These are phyloP conservation scores for Candida endomychidarum DNA, from an alignment of 805 yeast species.

Conservation along the genomic window DNA sequence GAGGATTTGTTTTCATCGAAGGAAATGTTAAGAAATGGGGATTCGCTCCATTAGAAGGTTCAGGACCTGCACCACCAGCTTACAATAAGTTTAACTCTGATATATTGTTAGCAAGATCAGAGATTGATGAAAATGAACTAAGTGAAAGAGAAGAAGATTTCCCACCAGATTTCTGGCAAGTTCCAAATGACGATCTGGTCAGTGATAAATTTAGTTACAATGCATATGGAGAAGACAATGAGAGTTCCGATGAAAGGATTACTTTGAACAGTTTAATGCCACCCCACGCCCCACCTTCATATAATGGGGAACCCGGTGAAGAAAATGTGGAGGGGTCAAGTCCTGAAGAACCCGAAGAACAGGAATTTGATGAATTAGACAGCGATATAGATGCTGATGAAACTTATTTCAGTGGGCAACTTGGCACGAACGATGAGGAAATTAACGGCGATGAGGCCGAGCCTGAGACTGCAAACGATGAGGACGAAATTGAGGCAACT, in stretches of 20 bases:
- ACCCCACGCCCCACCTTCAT: conserved; percentile 37
- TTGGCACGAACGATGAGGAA: conserved; percentile 1
- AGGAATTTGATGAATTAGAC: conserved; percentile 4
- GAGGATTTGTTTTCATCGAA: conserved; percentile 87
- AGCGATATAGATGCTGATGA: conserved; percentile 8
- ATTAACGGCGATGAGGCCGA: neutral
- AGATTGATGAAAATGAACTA: conserved; percentile 49
- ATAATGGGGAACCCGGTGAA: conserved; percentile 16
- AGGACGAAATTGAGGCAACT: too few species aligned
- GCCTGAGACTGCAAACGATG: neutral
- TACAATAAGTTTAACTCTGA: conserved; percentile 80
- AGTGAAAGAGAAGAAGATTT: conserved; percentile 47
- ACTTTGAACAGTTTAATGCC: conserved; percentile 38
- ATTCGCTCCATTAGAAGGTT: conserved; percentile 85
- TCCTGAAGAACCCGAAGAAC: conserved; percentile 11
- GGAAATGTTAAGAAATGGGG: conserved; percentile 96
- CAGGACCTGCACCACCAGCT: conserved; percentile 90
- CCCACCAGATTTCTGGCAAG: conserved; percentile 58
- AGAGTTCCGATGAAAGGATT: conserved; percentile 41
- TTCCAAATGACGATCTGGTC: conserved; percentile 18
- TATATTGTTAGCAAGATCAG: conserved; percentile 68
- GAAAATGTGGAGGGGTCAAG: too few species aligned
- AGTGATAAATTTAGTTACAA: conserved; percentile 37
- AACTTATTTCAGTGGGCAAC: conserved; percentile 6
- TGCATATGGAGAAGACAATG: conserved; percentile 43